Conservation (phyloP, 176 grass and related monocot genomes). For the Bromus sterilis region DNA sequence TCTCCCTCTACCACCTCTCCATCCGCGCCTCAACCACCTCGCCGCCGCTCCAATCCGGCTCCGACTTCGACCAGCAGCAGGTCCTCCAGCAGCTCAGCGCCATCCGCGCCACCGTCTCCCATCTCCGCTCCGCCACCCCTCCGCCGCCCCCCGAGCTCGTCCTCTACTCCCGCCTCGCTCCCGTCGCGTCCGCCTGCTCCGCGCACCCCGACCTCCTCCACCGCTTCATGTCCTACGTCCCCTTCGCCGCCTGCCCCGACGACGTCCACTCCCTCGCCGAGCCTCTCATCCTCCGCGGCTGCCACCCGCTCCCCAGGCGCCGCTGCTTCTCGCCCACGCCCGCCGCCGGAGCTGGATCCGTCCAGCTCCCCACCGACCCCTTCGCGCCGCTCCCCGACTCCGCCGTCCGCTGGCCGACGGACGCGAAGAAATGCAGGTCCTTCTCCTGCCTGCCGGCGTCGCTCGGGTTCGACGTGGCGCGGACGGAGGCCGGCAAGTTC, state of each 20-base stretch:
- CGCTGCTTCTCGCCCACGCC: constrained; percentile 58
- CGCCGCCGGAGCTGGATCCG: constrained; percentile 8
- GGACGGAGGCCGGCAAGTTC: constrained; percentile 49
- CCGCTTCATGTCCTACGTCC: constrained; percentile 60
- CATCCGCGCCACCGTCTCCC: constrained; percentile 74
- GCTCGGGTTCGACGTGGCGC: constrained; percentile 46
- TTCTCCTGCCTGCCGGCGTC: constrained; percentile 51
- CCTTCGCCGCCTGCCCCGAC: constrained; percentile 57
- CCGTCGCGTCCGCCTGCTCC: constrained; percentile 62
- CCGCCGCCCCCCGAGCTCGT: constrained; percentile 46
- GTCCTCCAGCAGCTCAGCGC: constrained; percentile 70
- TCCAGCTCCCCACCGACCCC: constrained; percentile 50
- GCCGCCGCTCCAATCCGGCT: constrained; percentile 7
- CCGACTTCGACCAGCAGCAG: background rate
- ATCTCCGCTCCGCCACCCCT: constrained; percentile 51
- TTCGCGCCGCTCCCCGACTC: constrained; percentile 59
- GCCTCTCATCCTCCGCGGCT: constrained; percentile 80
- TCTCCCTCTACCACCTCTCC: constrained; percentile 95
- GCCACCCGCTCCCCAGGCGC: constrained; percentile 62
- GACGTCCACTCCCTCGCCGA: constrained; percentile 50
- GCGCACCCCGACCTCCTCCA: constrained; percentile 67
- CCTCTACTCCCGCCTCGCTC: constrained; percentile 55
- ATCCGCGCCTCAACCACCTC: constrained; percentile 20
- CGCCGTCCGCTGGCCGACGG: constrained; percentile 53
- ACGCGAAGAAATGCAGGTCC: constrained; percentile 32